phyloP scores from a whole-genome alignment of 495 filamentous ascomycete genomes.

The Lasiosphaeris hirsuta region DNA sequence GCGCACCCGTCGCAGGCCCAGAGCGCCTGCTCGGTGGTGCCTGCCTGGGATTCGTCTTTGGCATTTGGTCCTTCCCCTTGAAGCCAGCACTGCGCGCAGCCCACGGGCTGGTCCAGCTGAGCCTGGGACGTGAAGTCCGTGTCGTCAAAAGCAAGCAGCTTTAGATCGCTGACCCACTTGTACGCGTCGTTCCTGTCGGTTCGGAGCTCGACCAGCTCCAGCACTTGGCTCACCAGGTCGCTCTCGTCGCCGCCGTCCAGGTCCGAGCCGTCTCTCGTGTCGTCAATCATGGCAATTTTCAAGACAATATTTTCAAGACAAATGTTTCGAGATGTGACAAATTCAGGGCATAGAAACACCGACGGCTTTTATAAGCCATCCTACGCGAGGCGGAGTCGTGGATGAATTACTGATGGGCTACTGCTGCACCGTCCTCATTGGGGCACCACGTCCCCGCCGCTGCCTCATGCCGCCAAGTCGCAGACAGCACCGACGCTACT shows the following conservation, averaged over 20 bases:
- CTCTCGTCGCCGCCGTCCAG: neutral
- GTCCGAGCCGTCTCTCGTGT: neutral
- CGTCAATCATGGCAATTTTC: neutral
- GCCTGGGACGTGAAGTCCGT: neutral
- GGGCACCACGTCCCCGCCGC: too few relatives aligned
- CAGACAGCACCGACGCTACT: too few relatives aligned
- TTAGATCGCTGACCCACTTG: neutral
- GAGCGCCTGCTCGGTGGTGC: neutral
- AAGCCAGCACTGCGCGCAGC: neutral
- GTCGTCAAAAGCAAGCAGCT: neutral
- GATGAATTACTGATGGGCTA: too few relatives aligned
- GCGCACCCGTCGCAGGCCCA: neutral
- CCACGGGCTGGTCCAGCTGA: neutral
- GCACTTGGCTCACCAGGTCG: neutral
- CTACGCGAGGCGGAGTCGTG: neutral
- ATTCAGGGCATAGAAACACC: neutral
- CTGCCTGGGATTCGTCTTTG: neutral
- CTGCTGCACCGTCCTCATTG: too few relatives aligned
- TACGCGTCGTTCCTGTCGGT: neutral
- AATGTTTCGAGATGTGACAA: neutral
- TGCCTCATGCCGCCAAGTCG: too few relatives aligned
- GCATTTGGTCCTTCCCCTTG: neutral
- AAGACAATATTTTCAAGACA: neutral
- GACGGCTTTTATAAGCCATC: neutral
- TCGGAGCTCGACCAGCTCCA: neutral